phyloP scores from a whole-genome alignment of 768 basidiomycete species.

The Mycena leptocephala region DNA sequence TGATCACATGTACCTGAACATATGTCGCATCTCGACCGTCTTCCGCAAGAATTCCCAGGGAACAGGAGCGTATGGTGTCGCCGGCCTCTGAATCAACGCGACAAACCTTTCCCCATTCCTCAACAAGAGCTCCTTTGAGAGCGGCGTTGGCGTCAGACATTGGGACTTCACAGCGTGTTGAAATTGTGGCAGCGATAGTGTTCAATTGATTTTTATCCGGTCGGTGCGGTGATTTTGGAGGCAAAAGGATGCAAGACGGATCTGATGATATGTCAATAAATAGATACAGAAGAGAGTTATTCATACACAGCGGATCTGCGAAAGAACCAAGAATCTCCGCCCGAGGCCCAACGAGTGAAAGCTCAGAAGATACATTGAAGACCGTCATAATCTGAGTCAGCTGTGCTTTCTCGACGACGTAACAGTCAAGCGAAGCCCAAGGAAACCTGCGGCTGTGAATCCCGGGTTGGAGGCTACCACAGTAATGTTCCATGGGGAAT shows the following conservation, averaged over 20 bases:
- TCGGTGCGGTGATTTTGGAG: conserved; percentile 32
- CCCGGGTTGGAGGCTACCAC: conserved; percentile 42
- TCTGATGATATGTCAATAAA: conserved; percentile 37
- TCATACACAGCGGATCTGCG: conserved; percentile 30
- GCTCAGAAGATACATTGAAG: conserved; percentile 43
- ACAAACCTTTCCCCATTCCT: conserved; percentile 53
- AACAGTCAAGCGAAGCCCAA: conserved; percentile 47
- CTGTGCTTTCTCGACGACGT: conserved; percentile 47
- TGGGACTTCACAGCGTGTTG: conserved; percentile 33
- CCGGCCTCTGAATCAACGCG: conserved; percentile 48
- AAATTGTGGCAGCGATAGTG: conserved; percentile 40
- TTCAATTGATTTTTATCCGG: conserved; percentile 16
- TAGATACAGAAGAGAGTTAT: background rate
- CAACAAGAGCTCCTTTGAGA: conserved; percentile 26
- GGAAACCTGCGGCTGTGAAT: conserved; percentile 51
- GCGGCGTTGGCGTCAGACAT: conserved; percentile 24
- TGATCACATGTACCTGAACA: conserved; percentile 47
- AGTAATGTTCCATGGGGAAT: too few species aligned
- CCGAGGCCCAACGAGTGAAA: conserved; percentile 33
- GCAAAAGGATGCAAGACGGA: conserved; percentile 45
- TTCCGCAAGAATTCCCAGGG: conserved; percentile 30
- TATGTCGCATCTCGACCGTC: conserved; percentile 51
- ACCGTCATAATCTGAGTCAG: conserved; percentile 48
- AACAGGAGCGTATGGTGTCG: conserved; percentile 44
- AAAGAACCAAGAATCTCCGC: conserved; percentile 6